Percentiles rank a stretch among this genome's conserved stretches.
These are phyloP conservation scores for Clitopilus passeckerianus DNA, from an alignment of 768 basidiomycete genomes.

Conservation along the genomic window DNA sequence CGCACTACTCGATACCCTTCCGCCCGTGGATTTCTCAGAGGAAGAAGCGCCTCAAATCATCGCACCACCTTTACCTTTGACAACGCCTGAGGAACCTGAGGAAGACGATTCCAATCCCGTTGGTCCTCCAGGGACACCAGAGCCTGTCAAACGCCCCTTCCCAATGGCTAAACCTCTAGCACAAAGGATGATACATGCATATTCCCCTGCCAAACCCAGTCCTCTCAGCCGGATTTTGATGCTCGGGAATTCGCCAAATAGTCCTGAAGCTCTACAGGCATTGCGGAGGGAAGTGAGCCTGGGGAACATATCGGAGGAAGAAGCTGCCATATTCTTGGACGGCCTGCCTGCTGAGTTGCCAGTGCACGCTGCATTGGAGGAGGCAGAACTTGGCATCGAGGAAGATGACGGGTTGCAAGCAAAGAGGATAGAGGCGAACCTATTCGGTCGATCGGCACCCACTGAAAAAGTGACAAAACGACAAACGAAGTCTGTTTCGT, in stretches of 20 bases:
- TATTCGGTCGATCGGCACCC: background rate
- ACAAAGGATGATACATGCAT: conserved; percentile 70
- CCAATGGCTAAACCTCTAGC: conserved; percentile 71
- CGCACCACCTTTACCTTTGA: conserved; percentile 3
- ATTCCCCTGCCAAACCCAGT: conserved; percentile 77
- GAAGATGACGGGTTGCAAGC: background rate
- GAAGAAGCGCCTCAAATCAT: conserved; percentile 8
- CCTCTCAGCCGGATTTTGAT: conserved; percentile 76
- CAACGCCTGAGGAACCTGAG: background rate
- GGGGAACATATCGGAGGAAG: conserved; percentile 21
- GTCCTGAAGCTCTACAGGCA: conserved; percentile 12
- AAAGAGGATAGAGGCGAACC: background rate
- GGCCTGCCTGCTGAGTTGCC: conserved; percentile 7
- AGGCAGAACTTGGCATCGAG: background rate
- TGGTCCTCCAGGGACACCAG: conserved; percentile 24
- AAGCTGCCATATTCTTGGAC: conserved; percentile 21
- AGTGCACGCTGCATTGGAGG: background rate
- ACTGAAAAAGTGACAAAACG: background rate
- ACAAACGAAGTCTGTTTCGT: background rate
- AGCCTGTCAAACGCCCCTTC: conserved; percentile 42
- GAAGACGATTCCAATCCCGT: conserved; percentile 2
- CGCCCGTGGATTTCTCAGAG: conserved; percentile 11
- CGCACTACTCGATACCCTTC: conserved; percentile 24
- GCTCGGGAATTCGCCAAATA: conserved; percentile 58
- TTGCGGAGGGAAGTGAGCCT: background rate